Base-by-base conservation (phyloP, 805 yeast genomes). In the Monosporozyma yasuniensis region DNA sequence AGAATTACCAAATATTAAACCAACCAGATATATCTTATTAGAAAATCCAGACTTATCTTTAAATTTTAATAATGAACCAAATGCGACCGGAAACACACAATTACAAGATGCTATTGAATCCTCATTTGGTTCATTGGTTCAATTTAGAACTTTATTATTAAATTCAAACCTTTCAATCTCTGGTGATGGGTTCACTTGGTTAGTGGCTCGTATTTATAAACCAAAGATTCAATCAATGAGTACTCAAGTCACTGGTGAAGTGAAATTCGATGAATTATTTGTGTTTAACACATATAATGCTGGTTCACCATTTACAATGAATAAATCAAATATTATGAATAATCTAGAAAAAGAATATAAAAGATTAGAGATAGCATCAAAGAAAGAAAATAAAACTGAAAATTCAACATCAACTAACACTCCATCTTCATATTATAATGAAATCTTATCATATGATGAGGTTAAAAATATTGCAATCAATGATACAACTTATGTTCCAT, bases 101-200 rank as follows among this genome's bases (percentile, higher is more conserved):
- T 41, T 51, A 21, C 50, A 46, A 23, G 27, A 19, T 10, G 53
- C 50, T 9, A 27, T 52, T 18, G 47, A 28, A 2, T 22, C 30
- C 8, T 77, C 83, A 2, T 89, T 89, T 67, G 96, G 96, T 6
- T 80, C 90, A 0, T 54, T 87, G 9, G 78, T 76, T 14, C 95
- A 88, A 63, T 83, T 93, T 63, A 76, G 84, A 57, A 78, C 85
- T 1, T 74, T 87, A 44, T 66, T 93, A 42, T 61, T 86, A 51
- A 77, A 79, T 51, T 80, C 93, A 1, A 87, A 91, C 10, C 68
- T 73, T 46, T 76, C 84, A 3, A 78, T 88, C 53, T 80, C 83
- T 53, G 97, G 98, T 47, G 91, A 87, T 66, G 99, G 99, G 3
- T 81, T 76, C 67, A 85, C 90, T 10, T 93, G 97, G 93, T 71